Conservation (phyloP, 2,329 filamentous ascomycete species). For the Cercospora berteroae region DNA sequence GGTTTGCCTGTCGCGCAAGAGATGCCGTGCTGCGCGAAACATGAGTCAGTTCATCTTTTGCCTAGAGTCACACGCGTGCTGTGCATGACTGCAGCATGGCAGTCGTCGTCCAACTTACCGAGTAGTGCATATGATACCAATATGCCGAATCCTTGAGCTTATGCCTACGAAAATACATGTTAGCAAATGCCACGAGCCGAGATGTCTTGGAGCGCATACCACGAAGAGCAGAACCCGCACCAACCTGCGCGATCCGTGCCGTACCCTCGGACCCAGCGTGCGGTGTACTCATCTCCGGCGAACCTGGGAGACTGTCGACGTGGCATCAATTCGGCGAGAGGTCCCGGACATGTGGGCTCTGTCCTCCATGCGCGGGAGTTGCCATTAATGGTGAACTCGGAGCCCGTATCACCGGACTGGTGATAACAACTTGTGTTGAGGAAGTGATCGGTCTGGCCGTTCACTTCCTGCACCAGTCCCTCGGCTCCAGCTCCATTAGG, state of each 20-base stretch:
- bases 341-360: slow-evolving; percentile 8
- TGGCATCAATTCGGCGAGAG: slow-evolving; percentile 7
- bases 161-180: slow-evolving; percentile 41
- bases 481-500: neutral
- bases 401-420: neutral
- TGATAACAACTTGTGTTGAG: neutral
- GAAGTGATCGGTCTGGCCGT: neutral
- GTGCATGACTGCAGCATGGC: neutral
- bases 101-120: slow-evolving; percentile 34
- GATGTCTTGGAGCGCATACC: slow-evolving; percentile 43
- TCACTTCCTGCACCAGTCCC: neutral
- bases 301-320: slow-evolving; percentile 53
- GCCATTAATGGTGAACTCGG: neutral
- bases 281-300: slow-evolving; percentile 78
- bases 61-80: slow-evolving; percentile 55
- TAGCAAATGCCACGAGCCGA: neutral
- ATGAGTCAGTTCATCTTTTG: slow-evolving; percentile 53
- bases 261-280: slow-evolving; percentile 78
- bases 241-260: slow-evolving; percentile 86
- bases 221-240: slow-evolving; percentile 86
- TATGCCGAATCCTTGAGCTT: slow-evolving; percentile 88
- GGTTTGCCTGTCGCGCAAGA: slow-evolving; percentile 70
- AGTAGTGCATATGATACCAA: slow-evolving; percentile 83
- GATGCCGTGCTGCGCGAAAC: neutral
- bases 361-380: neutral